Evolutionary conservation across 176 grass and related monocot genomes (phyloP), one percentile per base, ranked within the genome.

Genomic region (Bolboschoenus planiculmis): DNA sequence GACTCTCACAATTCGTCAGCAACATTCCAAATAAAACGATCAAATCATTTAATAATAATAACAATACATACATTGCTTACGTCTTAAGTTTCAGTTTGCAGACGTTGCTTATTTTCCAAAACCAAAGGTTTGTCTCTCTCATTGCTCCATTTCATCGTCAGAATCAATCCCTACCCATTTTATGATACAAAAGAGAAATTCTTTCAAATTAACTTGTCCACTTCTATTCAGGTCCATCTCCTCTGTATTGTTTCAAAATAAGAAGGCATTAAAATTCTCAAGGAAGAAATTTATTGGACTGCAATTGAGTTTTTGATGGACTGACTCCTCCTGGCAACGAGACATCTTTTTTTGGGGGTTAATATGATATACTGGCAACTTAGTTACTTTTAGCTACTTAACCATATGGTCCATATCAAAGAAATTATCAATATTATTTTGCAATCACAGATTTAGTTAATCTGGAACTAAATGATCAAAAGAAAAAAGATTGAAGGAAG

Each of bases 171-270:
- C 91, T 4, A 87, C 59, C 94, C 91, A 97, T 90, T 88, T 85
- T 66, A 87, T 81, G 60, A 93, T 61, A 46, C 87, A 85, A 50
- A 85, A 90, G 67, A 97, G 88, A 67, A 93, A 93, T 63, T 88
- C 89, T 57, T 97, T 97, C 26, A 97, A 85, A 84, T 86, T 90
- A 81, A 93, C 91, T 77, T 81, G 85, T 20, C 91, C 94, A 54
- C 88, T 85, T 51, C 83, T 87, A 89, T 93, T 65, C 84, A 90
- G 24, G 63, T 97, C 87, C 91, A 97, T 97, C 60, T 97, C 94
- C 73, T 88, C 91, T 97, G 85, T 85, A 90, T 51, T 50, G 72
- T 76, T 75, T 51, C 1, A 51, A 76, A 76, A 31, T 44, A 30
- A 76, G 51, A 16, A 31, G 9, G 23, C 24, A 4, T 51, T 48